A percentile compares a stretch with the other conserved stretches of the same genome.
phyloP scores from a whole-genome alignment of 306 rosid genomes.

The Oxytropis ochrocephala region DNA sequence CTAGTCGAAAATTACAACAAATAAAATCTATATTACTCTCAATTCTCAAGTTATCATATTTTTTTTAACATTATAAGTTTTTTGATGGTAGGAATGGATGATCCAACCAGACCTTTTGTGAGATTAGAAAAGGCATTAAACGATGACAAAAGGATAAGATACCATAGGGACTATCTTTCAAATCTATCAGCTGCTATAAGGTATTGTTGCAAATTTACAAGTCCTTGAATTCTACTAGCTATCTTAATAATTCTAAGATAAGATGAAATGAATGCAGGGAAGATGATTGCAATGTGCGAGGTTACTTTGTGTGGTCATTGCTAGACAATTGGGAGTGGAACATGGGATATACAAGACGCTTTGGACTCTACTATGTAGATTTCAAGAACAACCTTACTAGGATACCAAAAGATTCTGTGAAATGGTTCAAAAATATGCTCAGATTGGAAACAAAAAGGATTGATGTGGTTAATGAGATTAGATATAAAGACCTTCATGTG shows the following conservation, averaged over 20 bases:
- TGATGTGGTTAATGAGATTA: too few species aligned
- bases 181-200: conserved; percentile 86
- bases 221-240: neutral
- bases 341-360: conserved; percentile 75
- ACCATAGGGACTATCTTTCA: conserved; percentile 79
- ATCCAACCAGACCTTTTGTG: conserved; percentile 43
- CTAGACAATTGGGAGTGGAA: conserved; percentile 99
- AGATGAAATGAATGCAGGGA: conserved; percentile 40
- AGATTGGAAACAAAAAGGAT: conserved; percentile 24
- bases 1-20: too few species aligned
- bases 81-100: conserved; percentile 75
- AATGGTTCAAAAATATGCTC: conserved; percentile 72
- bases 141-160: conserved; percentile 75
- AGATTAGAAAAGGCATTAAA: conserved; percentile 47
- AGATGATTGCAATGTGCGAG: conserved; percentile 66
- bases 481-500: too few species aligned
- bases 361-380: conserved; percentile 85
- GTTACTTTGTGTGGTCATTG: conserved; percentile 92
- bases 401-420: conserved; percentile 73
- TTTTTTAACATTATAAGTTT: neutral
- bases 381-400: conserved; percentile 80
- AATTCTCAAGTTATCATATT: neutral
- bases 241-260: conserved; percentile 19
- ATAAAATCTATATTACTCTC: too few species aligned
- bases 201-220: conserved; percentile 21